Conservation (phyloP, 2,329 filamentous ascomycete species). For the Ophiostoma novo-ulmi region DNA sequence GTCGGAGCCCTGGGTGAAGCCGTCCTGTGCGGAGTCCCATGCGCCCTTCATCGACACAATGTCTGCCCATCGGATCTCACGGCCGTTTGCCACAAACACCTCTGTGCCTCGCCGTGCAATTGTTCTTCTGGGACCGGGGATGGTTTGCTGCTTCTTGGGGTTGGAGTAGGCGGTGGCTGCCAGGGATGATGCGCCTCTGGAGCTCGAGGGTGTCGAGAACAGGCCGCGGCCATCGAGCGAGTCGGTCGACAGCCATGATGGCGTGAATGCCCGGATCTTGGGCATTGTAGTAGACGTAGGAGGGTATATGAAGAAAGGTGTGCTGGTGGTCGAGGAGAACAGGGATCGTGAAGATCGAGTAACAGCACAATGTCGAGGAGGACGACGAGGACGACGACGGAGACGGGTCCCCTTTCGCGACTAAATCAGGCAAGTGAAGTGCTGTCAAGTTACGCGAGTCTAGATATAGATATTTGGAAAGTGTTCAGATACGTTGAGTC, state of each 20-base stretch:
- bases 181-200: conserved; percentile 30
- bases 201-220: conserved; percentile 53
- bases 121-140: conserved; percentile 53
- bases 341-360: background rate
- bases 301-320: background rate
- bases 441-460: background rate
- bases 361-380: background rate
- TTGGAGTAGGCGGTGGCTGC: conserved; percentile 34
- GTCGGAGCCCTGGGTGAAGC: conserved; percentile 26
- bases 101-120: conserved; percentile 81
- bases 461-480: background rate
- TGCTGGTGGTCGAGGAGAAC: conserved; percentile 17
- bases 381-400: background rate
- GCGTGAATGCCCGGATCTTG: conserved; percentile 78
- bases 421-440: background rate
- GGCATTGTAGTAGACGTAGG: conserved; percentile 56
- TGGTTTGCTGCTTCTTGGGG: conserved; percentile 40
- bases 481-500: background rate
- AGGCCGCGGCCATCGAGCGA: conserved; percentile 72
- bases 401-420: background rate
- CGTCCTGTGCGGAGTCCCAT: conserved; percentile 40
- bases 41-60: conserved; percentile 70
- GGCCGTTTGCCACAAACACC: conserved; percentile 81
- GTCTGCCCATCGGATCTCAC: conserved; percentile 88
- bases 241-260: conserved; percentile 71